Evolutionary conservation across 169 alveolate species (phyloP), one percentile per base, ranked within the genome.

Genomic region (Cardiosporidium cionae): DNA sequence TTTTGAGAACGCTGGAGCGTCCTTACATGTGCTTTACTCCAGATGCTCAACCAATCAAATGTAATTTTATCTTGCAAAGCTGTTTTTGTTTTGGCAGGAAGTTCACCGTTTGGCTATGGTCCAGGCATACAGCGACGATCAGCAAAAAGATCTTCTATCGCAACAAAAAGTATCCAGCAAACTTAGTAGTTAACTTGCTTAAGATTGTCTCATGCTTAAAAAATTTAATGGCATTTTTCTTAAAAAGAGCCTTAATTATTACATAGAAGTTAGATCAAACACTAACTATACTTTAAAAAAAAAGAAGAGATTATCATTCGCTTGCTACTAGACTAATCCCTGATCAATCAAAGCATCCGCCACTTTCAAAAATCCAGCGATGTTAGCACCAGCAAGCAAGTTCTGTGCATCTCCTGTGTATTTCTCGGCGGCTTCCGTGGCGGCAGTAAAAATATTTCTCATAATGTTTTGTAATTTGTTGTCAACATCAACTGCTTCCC

Each of bases 341-440:
- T 85, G 91, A n/a, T 85, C 90, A 33, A 84, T 77, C 80, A 86
- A 76, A 32, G 93, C 84, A 44, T 88, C 86, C 1, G 95, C 95
- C 68, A 90, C 91, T 78, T 86, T 86, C 52, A 84, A 80, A 65
- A 90, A 90, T 7, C 92, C 93, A 9, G 93, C 93, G 34, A 90
- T 85, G 68, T 90, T 87, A 7, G 95, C 93, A 9, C 95, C 95
- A 27, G 90, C 84, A 28, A 85, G 88, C 65, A 88, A 79, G 70
- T 90, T 91, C 65, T 74, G 77, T 31, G 74, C 82, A 63, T 85
- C 78, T 37, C 70, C 72, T 4, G 88, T 81, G 78, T 81, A 87
- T 75, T 74, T 80, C 23, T 76, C 82, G 31, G 89, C 86, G 53
- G 78, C 83, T 32, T 52, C 84, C 52, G 75, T 75, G 79, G 91